Evolutionary conservation across 257 asterid genomes (phyloP), one percentile per base, ranked within the genome.

Genomic region (Solanum etuberosum): DNA sequence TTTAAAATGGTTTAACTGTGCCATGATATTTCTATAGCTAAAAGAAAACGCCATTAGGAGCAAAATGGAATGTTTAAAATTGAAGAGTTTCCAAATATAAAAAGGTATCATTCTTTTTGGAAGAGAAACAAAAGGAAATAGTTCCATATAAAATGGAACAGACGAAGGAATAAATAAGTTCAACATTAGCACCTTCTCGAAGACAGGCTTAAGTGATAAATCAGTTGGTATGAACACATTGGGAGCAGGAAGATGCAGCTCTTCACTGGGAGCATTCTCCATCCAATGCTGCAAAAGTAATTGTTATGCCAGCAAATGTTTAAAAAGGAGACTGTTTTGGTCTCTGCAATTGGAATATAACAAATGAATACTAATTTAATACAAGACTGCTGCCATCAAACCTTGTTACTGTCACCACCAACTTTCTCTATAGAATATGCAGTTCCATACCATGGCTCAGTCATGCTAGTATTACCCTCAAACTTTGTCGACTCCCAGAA

Each of bases 381-480:
- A 42, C 34, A 25, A 34, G 59, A 38, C 34, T 86, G 83, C 70
- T 61, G 81, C 91, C 88, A 90, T 76, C 92, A 87, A 89, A 97
- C 99, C 99, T 94, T 94, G 92, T 94, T 93, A 51, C 88, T 89
- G 86, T 95, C 91, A 73, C 92, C 92, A 89, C 90, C 86, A 83
- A 96, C 87, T 88, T 90, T 91, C 89, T 95, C 99, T 32, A 92
- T 76, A 87, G 96, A 92, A 91, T 91, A 96, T 78, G 94, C 92
- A 31, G 99, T 97, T 90, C 99, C 98, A 91, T 97, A 97, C 99
- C 99, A 96, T 81, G 99, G 99, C 90, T 97, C 99, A 32, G 88
- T 88, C 88, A 83, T 88, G 90, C 91, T 89, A 6, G 96, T 89
- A 65, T 89, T 90, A 59, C 97, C 99, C 91, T 95, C 95, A 90